Evolutionary conservation across 306 rosid species (phyloP).

Genomic region (Herpetospermum pedunculosum): DNA sequence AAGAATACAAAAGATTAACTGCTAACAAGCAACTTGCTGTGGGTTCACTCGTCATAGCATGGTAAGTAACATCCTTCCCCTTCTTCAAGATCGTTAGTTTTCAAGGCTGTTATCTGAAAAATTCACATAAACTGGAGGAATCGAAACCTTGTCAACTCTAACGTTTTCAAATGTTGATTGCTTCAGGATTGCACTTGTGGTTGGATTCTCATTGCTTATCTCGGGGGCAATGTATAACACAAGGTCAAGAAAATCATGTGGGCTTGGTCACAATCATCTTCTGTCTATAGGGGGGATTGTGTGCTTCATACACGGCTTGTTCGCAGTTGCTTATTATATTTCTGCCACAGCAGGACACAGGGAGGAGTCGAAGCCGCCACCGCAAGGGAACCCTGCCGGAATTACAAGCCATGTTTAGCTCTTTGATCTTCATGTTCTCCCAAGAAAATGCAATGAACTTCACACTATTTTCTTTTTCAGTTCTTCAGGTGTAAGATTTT

Average conservation of each 20-base stretch:
- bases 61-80: slow-evolving; percentile 25
- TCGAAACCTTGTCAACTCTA: not conserved
- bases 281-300: slow-evolving; percentile 59
- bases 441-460: not conserved
- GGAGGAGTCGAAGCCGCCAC: slow-evolving; percentile 20
- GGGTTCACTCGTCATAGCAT: slow-evolving; percentile 41
- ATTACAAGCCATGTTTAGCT: not conserved
- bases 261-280: slow-evolving; percentile 38
- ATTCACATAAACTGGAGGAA: not conserved
- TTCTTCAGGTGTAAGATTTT: not conserved
- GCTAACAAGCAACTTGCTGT: slow-evolving; percentile 42
- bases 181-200: slow-evolving; percentile 40
- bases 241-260: slow-evolving; percentile 51
- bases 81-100: not conserved
- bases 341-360: slow-evolving; percentile 22
- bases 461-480: not conserved
- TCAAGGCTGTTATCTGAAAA: not conserved
- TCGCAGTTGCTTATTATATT: slow-evolving; percentile 41
- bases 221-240: slow-evolving; percentile 50
- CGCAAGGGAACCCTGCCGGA: not conserved
- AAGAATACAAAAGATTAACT: slow-evolving; percentile 22
- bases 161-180: not conserved
- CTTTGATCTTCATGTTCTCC: not conserved
- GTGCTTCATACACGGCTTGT: slow-evolving; percentile 65
- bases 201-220: slow-evolving; percentile 44